Conservation (phyloP, 2,329 filamentous ascomycete genomes). For the Trichoderma aggressivum region DNA sequence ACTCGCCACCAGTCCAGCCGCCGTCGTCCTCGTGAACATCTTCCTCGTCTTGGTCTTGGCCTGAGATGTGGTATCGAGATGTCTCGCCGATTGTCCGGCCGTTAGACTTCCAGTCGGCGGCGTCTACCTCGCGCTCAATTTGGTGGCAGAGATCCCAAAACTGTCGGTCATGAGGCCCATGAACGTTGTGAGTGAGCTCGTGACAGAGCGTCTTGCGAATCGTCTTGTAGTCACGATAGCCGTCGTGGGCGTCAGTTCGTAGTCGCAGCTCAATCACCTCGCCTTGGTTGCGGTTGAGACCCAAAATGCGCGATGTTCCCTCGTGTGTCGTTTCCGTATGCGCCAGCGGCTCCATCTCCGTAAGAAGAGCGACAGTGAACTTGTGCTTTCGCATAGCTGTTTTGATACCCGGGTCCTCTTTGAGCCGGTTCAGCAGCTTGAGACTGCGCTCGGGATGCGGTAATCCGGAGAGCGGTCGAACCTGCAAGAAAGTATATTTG, state of each 20-base stretch:
- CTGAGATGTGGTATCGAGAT: slow-evolving; percentile 56
- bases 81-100: slow-evolving; percentile 65
- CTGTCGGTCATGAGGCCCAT: slow-evolving; percentile 74
- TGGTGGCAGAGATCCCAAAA: slow-evolving; percentile 88
- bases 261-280: slow-evolving; percentile 88
- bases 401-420: slow-evolving; percentile 80
- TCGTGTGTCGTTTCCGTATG: slow-evolving; percentile 73
- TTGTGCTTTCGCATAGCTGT: slow-evolving; percentile 78
- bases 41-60: slow-evolving; percentile 40
- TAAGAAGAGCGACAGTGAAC: slow-evolving; percentile 81
- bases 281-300: slow-evolving; percentile 81
- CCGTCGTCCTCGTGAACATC: slow-evolving; percentile 64
- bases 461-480: slow-evolving; percentile 73
- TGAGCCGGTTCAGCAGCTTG: slow-evolving; percentile 70
- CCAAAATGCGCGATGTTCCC: slow-evolving; percentile 70
- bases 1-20: slow-evolving; percentile 76
- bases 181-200: slow-evolving; percentile 90
- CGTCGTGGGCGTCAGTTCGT: slow-evolving; percentile 90
- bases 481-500: slow-evolving; percentile 75
- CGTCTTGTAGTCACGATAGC: slow-evolving; percentile 87
- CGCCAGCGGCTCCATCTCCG: slow-evolving; percentile 88
- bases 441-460: slow-evolving; percentile 70
- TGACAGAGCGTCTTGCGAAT: slow-evolving; percentile 92
- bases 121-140: slow-evolving; percentile 83
- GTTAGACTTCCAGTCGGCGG: slow-evolving; percentile 71